These are phyloP conservation scores for Apiospora kogelbergensis DNA, from an alignment of 2,329 filamentous ascomycete genomes.

Conservation along the genomic window DNA sequence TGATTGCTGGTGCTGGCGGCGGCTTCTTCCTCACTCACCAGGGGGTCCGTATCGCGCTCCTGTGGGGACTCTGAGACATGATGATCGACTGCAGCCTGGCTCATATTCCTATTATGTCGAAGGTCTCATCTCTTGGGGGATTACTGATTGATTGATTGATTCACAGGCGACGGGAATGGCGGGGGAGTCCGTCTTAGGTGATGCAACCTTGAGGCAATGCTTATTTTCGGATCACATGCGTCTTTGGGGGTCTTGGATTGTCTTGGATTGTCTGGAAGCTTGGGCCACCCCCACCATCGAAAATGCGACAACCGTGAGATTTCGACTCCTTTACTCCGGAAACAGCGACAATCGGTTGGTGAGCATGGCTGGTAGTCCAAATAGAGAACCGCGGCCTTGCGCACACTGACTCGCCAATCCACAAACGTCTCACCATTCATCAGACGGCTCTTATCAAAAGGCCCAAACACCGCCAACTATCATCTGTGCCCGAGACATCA, in stretches of 20 bases:
- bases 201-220: neutral
- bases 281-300: neutral
- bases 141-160: neutral
- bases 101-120: too few species aligned
- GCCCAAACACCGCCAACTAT: too few species aligned
- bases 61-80: neutral
- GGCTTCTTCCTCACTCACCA: neutral
- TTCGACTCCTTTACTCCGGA: too few species aligned
- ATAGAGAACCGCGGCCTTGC: neutral
- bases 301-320: too few species aligned
- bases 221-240: constrained; percentile 1
- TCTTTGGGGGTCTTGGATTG: too few species aligned
- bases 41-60: neutral
- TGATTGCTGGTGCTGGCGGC: too few species aligned
- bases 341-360: too few species aligned
- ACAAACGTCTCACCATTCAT: too few species aligned
- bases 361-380: neutral
- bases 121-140: neutral
- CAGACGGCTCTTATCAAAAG: too few species aligned
- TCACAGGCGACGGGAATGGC: neutral
- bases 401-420: too few species aligned
- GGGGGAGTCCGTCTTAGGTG: neutral
- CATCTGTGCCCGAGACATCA: too few species aligned
- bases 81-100: neutral
- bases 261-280: neutral